phyloP scores from a whole-genome alignment of 225 moss, liverwort and hornwort genomes.

The Pseudoscleropodium purum region DNA sequence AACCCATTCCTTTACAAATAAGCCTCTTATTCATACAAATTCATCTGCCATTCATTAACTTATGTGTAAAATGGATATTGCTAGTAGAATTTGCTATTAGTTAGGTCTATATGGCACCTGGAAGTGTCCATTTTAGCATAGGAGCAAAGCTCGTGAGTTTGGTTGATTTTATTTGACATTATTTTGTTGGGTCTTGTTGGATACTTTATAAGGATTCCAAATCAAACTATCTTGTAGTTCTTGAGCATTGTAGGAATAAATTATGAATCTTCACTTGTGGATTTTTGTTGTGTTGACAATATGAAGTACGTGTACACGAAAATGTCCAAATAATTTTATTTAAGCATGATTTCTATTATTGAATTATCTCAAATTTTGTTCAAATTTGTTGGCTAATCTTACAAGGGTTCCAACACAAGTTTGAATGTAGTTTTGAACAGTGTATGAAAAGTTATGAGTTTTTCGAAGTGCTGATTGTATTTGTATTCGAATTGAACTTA shows the following conservation, averaged over 20 bases:
- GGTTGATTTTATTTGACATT: too few relatives aligned
- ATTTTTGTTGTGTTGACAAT: neutral
- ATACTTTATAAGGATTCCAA: neutral
- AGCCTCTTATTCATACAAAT: neutral
- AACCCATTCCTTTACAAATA: constrained; percentile 35
- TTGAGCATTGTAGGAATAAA: neutral
- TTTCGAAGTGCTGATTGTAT: neutral
- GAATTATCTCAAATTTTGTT: neutral
- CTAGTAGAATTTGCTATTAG: neutral
- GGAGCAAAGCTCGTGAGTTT: neutral
- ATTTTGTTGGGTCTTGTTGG: neutral
- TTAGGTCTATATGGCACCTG: neutral
- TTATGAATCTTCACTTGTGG: neutral
- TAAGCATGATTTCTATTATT: neutral
- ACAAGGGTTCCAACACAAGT: neutral
- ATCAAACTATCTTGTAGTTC: neutral
- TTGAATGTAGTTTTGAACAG: neutral
- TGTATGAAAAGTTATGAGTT: too few relatives aligned
- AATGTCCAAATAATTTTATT: neutral
- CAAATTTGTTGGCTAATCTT: neutral
- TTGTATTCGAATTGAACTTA: neutral
- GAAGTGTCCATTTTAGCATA: neutral
- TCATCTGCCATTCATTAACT: neutral
- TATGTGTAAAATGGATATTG: too few relatives aligned
- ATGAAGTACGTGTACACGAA: neutral